A percentile compares a stretch with the other conserved stretches of the same genome.
Evolutionary conservation across 768 basidiomycete species (phyloP).

Genomic region (Saitozyma sp.): DNA sequence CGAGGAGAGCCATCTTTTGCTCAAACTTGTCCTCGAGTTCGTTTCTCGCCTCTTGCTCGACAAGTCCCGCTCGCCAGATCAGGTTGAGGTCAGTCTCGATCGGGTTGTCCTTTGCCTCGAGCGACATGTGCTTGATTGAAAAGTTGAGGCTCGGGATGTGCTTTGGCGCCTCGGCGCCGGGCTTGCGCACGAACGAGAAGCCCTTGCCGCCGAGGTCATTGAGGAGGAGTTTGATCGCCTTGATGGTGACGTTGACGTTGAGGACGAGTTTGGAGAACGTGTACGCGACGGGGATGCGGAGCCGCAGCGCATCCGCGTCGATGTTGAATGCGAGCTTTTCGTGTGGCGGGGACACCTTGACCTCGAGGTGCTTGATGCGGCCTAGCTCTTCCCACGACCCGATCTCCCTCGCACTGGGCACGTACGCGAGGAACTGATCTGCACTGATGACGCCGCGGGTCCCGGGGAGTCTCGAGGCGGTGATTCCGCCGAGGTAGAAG

Average conservation of each 20-base stretch:
- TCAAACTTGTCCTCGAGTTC: slow-evolving; percentile 79
- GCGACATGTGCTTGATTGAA: slow-evolving; percentile 62
- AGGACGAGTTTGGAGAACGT: slow-evolving; percentile 72
- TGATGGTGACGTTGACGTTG: slow-evolving; percentile 67
- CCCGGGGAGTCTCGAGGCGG: slow-evolving; percentile 21
- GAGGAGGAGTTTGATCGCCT: slow-evolving; percentile 70
- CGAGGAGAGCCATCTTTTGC: slow-evolving; percentile 67
- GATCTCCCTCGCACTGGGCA: slow-evolving; percentile 58
- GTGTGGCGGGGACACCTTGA: slow-evolving; percentile 52
- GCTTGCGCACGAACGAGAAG: slow-evolving; percentile 62
- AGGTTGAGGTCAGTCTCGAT: slow-evolving; percentile 75
- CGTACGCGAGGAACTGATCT: slow-evolving; percentile 57
- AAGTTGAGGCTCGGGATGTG: slow-evolving; percentile 65
- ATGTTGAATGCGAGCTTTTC: slow-evolving; percentile 55
- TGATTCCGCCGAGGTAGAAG: slow-evolving; percentile 24
- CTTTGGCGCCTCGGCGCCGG: slow-evolving; percentile 73
- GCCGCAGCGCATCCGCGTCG: slow-evolving; percentile 64
- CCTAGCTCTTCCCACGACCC: slow-evolving; percentile 75
- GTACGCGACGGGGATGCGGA: slow-evolving; percentile 81
- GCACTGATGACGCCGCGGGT: slow-evolving; percentile 54
- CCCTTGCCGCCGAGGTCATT: slow-evolving; percentile 60
- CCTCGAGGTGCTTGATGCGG: slow-evolving; percentile 61
- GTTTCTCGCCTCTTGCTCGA: slow-evolving; percentile 68
- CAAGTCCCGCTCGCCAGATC: slow-evolving; percentile 70
- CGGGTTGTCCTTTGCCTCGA: slow-evolving; percentile 81